Evolutionary conservation across 345 rosid species (phyloP), one percentile per base, ranked within the genome.

Genomic region (Carallia brachiata): DNA sequence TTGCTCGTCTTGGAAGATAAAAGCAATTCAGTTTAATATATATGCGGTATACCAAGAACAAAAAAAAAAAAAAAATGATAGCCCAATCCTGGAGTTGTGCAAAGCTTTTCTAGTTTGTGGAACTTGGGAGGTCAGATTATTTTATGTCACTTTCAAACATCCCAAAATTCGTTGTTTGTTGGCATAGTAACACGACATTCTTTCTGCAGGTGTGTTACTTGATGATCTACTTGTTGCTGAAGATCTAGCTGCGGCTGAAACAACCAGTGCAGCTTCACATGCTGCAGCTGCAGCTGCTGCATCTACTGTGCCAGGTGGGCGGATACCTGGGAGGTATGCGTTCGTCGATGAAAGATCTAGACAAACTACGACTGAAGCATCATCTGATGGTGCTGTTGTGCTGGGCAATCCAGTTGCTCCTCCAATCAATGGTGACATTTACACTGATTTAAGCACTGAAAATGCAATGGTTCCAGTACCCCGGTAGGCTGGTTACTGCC

Each of bases 171-270:
- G 9, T 59, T 9, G 18, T 47, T 16, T 53, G 4, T 0, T 61
- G 52, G 63, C 23, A 34, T 36, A 39, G 53, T 31, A 39, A 52
- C 37, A 2, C 16, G 23, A 10, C 72, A 44, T 74, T 76, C 71
- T 23, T 84, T 66, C 71, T 82, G 28, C 64, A 92, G 99, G 99
- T 64, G 98, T 90, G 76, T 78, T 95, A 84, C 97, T 92, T 72
- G 99, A 92, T 89, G 99, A 95, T 80, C 84, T 95, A 65, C 90
- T 95, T 79, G 96, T 92, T 68, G 92, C 97, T 73, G 99, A 95
- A 81, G 99, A 95, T 82, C 87, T 88, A 66, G 92, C 96, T 70
- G 92, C 97, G 55, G 97, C 96, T 36, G 99, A 95, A 78, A 90
- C 98, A 64, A 90, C 97, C 52, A 67, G 78, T 71, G 91, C 96